A percentile compares a stretch with the other conserved stretches of the same genome.
phyloP scores from a whole-genome alignment of 208 protist genomes.

The Acanthamoeba healyi region DNA sequence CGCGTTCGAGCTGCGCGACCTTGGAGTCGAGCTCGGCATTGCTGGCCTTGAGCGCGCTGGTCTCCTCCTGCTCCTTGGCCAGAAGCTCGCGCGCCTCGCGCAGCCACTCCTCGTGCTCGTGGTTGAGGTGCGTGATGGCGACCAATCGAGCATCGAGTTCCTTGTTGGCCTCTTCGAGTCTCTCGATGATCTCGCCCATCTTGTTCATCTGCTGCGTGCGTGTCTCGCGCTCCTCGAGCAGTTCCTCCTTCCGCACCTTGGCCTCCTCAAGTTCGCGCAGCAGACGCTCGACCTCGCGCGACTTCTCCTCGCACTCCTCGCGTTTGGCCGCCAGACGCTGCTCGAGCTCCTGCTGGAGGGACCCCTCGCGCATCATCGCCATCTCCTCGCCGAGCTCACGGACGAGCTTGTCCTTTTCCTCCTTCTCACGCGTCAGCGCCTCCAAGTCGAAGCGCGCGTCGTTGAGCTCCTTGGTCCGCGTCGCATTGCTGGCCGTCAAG shows the following conservation, averaged over 20 bases:
- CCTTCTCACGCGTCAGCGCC: slow-evolving; percentile 1
- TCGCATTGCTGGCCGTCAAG: background rate
- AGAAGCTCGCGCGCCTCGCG: slow-evolving; percentile 23
- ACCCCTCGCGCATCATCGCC: slow-evolving; percentile 46
- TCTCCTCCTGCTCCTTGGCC: slow-evolving; percentile 14
- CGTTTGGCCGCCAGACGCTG: slow-evolving; percentile 16
- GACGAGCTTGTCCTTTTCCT: background rate
- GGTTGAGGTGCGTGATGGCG: slow-evolving; percentile 19
- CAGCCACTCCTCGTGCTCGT: slow-evolving; percentile 32
- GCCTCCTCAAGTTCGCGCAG: slow-evolving; percentile 10
- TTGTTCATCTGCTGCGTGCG: slow-evolving; percentile 30
- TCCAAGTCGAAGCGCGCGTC: slow-evolving; percentile 24
- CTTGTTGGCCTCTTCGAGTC: background rate
- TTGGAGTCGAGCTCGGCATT: background rate
- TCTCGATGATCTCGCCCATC: slow-evolving; percentile 27
- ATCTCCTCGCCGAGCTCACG: slow-evolving; percentile 25
- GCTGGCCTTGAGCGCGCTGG: background rate
- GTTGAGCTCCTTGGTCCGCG: background rate
- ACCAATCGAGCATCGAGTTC: background rate
- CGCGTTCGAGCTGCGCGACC: background rate
- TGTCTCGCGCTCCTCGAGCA: slow-evolving; percentile 1
- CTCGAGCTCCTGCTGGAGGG: slow-evolving; percentile 42
- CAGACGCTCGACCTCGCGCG: background rate
- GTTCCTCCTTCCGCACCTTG: background rate
- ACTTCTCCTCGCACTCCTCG: slow-evolving; percentile 30